These are phyloP conservation scores for Ceratobasidium sp. DNA, from an alignment of 1,284 basidiomycete species.

Conservation along the genomic window DNA sequence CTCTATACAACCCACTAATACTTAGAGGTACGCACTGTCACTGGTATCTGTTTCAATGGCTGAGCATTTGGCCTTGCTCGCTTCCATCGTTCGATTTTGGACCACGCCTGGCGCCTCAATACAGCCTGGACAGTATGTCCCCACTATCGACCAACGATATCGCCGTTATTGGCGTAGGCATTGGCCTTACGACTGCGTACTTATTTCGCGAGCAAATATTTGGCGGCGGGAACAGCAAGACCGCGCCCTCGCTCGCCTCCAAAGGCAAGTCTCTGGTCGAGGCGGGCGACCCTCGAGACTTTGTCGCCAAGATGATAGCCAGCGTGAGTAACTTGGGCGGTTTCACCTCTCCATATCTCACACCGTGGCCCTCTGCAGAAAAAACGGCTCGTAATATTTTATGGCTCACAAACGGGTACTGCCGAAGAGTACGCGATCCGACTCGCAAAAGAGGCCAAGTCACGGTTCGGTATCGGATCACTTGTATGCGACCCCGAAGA, in stretches of 20 bases:
- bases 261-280: conserved; percentile 66
- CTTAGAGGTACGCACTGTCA: not conserved
- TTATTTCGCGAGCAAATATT: conserved; percentile 83
- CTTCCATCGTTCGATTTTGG: not conserved
- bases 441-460: conserved; percentile 93
- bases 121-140: conserved; percentile 36
- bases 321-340: conserved; percentile 69
- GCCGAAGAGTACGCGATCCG: conserved; percentile 96
- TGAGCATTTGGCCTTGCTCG: not conserved
- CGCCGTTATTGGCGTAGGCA: conserved; percentile 73
- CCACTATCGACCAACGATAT: conserved; percentile 67
- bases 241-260: conserved; percentile 59
- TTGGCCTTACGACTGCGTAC: conserved; percentile 76
- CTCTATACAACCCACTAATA: conserved; percentile 9
- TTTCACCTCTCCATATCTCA: conserved; percentile 28
- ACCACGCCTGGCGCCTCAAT: not conserved
- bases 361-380: conserved; percentile 64
- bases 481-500: conserved; percentile 96
- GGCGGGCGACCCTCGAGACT: conserved; percentile 81
- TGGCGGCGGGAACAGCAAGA: conserved; percentile 67
- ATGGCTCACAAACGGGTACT: conserved; percentile 96
- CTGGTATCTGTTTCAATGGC: not conserved
- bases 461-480: conserved; percentile 91
- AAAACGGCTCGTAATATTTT: conserved; percentile 95
- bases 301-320: conserved; percentile 89